Conservation (phyloP, 805 yeast genomes). For the Yarrowia deformans region DNA sequence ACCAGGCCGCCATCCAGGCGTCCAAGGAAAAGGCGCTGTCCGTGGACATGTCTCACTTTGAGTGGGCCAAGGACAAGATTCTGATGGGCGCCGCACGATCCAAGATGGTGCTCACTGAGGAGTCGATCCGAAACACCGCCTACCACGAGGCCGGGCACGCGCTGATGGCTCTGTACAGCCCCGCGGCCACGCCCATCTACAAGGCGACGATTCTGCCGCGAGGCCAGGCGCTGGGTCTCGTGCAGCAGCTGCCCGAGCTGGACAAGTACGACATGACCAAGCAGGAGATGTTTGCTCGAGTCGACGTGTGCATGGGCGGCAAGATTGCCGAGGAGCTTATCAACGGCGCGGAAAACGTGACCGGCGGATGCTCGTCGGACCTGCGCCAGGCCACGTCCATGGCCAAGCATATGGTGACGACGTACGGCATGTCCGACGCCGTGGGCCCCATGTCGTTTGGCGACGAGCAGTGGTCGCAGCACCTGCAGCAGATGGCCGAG, state of each 20-base stretch:
- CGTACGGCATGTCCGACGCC: constrained; percentile 93
- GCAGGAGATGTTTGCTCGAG: constrained; percentile 84
- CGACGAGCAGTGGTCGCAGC: constrained; percentile 91
- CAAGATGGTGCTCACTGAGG: constrained; percentile 97
- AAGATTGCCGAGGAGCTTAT: constrained; percentile 93
- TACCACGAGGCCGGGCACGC: constrained; percentile 99
- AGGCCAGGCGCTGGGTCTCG: constrained; percentile 95
- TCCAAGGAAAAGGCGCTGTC: constrained; percentile 89
- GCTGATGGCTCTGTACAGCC: constrained; percentile 92
- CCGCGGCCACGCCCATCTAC: constrained; percentile 93
- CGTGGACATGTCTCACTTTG: constrained; percentile 90
- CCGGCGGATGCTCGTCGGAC: constrained; percentile 95
- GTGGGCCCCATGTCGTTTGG: constrained; percentile 92
- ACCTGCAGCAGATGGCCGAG: constrained; percentile 88
- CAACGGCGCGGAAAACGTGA: constrained; percentile 89
- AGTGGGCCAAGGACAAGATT: constrained; percentile 99
- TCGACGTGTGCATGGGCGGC: constrained; percentile 99
- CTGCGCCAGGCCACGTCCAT: constrained; percentile 86
- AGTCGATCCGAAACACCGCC: constrained; percentile 90
- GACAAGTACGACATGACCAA: constrained; percentile 94
- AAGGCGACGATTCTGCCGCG: constrained; percentile 97
- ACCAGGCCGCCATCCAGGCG: constrained; percentile 98
- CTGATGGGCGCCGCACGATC: constrained; percentile 97
- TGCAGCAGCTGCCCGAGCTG: constrained; percentile 98
- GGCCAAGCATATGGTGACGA: constrained; percentile 96